A percentile compares a stretch with the other conserved stretches of the same genome.
Evolutionary conservation across 345 rosid genomes (phyloP).

Genomic region (Hirschfeldia incana): DNA sequence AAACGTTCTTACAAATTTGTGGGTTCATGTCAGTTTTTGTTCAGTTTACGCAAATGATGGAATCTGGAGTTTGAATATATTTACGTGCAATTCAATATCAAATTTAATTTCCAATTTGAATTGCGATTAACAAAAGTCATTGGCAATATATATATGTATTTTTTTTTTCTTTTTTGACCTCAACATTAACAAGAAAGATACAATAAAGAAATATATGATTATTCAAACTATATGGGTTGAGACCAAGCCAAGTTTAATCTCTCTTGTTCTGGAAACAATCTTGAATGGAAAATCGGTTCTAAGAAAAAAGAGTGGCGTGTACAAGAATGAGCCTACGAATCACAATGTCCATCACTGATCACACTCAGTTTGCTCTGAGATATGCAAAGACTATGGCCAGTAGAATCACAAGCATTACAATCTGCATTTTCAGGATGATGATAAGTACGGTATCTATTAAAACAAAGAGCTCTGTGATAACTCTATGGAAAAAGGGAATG

Average conservation of each 20-base stretch:
- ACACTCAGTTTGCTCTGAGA: constrained; percentile 40
- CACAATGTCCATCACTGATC: background rate
- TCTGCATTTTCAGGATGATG: constrained; percentile 43
- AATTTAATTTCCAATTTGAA: too few relatives aligned
- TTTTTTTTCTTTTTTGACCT: background rate
- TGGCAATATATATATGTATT: background rate
- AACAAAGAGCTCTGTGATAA: background rate
- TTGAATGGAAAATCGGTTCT: constrained; percentile 10
- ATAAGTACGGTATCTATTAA: background rate
- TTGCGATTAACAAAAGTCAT: too few relatives aligned
- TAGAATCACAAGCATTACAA: constrained; percentile 44
- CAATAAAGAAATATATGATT: background rate
- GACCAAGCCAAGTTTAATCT: constrained; percentile 19
- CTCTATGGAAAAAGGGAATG: background rate
- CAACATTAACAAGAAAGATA: background rate
- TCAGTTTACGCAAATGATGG: background rate
- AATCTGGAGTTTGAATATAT: background rate
- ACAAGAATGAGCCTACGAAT: constrained; percentile 19
- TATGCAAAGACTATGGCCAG: constrained; percentile 52
- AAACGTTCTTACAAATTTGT: background rate
- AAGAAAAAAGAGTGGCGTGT: constrained; percentile 9
- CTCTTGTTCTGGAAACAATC: constrained; percentile 20
- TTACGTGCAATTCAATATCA: background rate
- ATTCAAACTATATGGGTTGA: constrained; percentile 2
- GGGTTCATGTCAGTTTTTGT: background rate